Evolutionary conservation across 805 yeast species (phyloP).

Genomic region (Scheffersomyces stipitis): DNA sequence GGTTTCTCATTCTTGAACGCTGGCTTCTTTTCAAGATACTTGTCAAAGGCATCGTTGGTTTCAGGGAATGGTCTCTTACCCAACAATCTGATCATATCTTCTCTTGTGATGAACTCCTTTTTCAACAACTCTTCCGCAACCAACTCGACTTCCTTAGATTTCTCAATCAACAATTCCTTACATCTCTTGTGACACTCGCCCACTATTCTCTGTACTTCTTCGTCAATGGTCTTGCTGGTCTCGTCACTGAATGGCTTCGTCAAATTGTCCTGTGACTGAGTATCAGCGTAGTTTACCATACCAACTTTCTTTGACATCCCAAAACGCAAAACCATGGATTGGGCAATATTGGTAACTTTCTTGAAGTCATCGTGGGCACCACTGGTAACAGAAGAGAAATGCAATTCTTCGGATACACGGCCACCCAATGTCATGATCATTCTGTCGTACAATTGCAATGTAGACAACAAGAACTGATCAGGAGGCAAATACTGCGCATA

Average conservation of each 20-base stretch:
- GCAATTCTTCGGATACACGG: slow-evolving; percentile 91
- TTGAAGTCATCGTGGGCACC: slow-evolving; percentile 98
- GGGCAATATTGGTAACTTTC: slow-evolving; percentile 92
- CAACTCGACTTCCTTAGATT: slow-evolving; percentile 70
- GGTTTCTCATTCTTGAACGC: slow-evolving; percentile 40
- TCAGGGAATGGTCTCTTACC: slow-evolving; percentile 94
- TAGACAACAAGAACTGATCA: slow-evolving; percentile 77
- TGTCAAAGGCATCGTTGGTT: slow-evolving; percentile 86
- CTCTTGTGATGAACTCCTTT: slow-evolving; percentile 90
- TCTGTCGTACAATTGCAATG: slow-evolving; percentile 77
- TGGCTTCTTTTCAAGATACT: slow-evolving; percentile 53
- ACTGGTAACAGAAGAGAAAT: slow-evolving; percentile 87
- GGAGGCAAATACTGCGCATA: slow-evolving; percentile 97
- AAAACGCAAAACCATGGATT: slow-evolving; percentile 84
- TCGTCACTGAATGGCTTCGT: slow-evolving; percentile 89
- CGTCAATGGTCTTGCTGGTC: slow-evolving; percentile 78
- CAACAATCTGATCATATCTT: slow-evolving; percentile 84
- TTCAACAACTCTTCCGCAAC: slow-evolving; percentile 84
- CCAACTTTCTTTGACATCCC: slow-evolving; percentile 93
- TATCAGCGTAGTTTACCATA: slow-evolving; percentile 72
- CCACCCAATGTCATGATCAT: slow-evolving; percentile 99
- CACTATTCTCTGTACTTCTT: slow-evolving; percentile 78
- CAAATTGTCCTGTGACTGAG: slow-evolving; percentile 61
- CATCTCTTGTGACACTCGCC: slow-evolving; percentile 74
- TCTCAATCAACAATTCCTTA: slow-evolving; percentile 62